Evolutionary conservation across 768 basidiomycete genomes (phyloP), one percentile per base, ranked within the genome.

Genomic region (Trametes coccinea): DNA sequence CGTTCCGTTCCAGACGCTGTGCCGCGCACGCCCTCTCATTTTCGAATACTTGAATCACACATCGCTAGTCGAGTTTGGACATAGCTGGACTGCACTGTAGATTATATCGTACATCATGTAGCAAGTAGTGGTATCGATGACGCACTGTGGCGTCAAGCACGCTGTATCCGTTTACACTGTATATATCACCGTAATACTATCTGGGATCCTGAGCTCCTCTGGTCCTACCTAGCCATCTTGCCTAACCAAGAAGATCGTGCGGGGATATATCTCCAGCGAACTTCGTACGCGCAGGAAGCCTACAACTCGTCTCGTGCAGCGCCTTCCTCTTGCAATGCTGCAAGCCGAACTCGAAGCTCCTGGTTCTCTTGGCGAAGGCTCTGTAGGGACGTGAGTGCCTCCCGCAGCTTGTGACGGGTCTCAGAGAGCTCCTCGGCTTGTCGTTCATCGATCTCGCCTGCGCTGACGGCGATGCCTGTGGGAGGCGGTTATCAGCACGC

Each of bases 391-490:
- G 53, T 53, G 3, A 62, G 40, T 4, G 66, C 60, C n/a, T 59
- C 77, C 71, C 63, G 78, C 2, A 92, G 77, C 63, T 84, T 77
- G 59, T 73, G 71, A 63, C 77, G 79, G 0, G 81, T 81, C 29
- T 80, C 76, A 37, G 74, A 77, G 1, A 91, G 78, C 29, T 80
- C 77, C 61, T 82, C 78, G 5, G 74, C 71, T 1, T 74, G 73
- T 47, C 82, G 79, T 69, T 89, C 90, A 61, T 82, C 80, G 4
- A 92, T 61, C 68, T 92, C 89, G 11, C 85, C 88, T 0, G 88
- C 85, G 11, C 90, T 88, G 45, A 92, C 84, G 3, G 90, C 84
- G 39, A 93, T 82, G 45, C 90, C 90, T 90, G 22, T 22, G 22
- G 22, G 22, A 55, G 8, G 53, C 43, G 17, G 41, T 29, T 16